Base-by-base conservation (phyloP, 495 filamentous ascomycete species). In the Neurospora hispaniola region DNA sequence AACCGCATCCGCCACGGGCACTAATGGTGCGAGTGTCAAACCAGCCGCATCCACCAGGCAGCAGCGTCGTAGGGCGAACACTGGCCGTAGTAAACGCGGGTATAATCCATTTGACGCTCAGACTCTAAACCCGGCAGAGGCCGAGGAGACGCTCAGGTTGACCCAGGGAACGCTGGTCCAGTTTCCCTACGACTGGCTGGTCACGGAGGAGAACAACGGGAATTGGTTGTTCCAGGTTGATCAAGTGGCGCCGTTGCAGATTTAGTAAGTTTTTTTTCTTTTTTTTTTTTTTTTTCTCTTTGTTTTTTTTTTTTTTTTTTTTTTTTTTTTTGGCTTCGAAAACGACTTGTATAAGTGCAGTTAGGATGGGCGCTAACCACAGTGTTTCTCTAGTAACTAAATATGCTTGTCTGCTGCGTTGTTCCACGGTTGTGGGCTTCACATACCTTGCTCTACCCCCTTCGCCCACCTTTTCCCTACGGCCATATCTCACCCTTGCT, bases 211-310 rank as follows among this genome's bases (percentile, higher is more conserved):
- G 83, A 88, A 90, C 76, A 93, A 91, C 74, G 94, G 93, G 46
- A 97, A 97, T 79, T 99, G 96, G 96, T 88, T 98, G 69, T 98
- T 98, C 81, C 93, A 93, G 81, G 90, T 98, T 68, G 96, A 99
- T 80, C 91, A 96, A 78, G 89, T 99, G 79, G 96, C 96, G 75
- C 96, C 96, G 70, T 85, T 98, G 83, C 93, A 97, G 83, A 99
- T 99, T 73, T 99, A 98, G 95, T 97, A 88, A 89, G 94, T 88
- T 71, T 59, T 39, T 0, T 39, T 39, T 8, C n/a, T n/a, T n/a
- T n/a, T n/a, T n/a, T n/a, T n/a, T n/a, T n/a, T n/a, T n/a, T n/a
- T n/a, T n/a, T n/a, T n/a, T n/a, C n/a, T n/a, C n/a, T n/a, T n/a
- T n/a, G n/a, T 39, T 0, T 39, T 3, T 8, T 23, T 88, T 71